These are phyloP conservation scores for Irpex sp. DNA, from an alignment of 1,284 basidiomycete genomes.

Conservation along the genomic window DNA sequence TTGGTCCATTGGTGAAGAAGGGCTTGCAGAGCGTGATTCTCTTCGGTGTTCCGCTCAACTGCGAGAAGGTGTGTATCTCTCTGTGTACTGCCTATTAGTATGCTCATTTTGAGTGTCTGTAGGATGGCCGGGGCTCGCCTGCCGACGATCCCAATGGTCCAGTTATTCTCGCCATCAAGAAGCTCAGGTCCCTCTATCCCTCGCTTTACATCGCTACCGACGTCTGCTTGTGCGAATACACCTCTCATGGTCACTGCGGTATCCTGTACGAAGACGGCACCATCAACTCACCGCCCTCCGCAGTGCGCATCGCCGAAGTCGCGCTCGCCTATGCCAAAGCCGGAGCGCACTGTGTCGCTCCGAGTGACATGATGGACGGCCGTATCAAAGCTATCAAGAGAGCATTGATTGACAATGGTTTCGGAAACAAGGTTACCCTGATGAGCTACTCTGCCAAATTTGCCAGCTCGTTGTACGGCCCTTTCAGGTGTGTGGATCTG, in stretches of 20 bases:
- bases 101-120: slow-evolving; percentile 4
- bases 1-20: slow-evolving; percentile 85
- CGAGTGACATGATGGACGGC: slow-evolving; percentile 99
- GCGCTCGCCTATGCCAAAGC: slow-evolving; percentile 91
- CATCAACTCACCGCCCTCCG: slow-evolving; percentile 75
- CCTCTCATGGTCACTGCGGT: slow-evolving; percentile 97
- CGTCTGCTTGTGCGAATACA: slow-evolving; percentile 99
- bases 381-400: slow-evolving; percentile 89
- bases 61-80: slow-evolving; percentile 65
- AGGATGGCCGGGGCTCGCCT: slow-evolving; percentile 83
- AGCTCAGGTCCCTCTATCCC: slow-evolving; percentile 78
- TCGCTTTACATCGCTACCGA: slow-evolving; percentile 87
- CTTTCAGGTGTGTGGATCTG: slow-evolving; percentile 74
- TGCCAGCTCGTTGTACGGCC: slow-evolving; percentile 94
- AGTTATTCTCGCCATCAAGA: slow-evolving; percentile 88
- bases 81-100: background rate
- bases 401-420: slow-evolving; percentile 76
- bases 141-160: slow-evolving; percentile 92
- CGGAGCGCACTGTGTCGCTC: slow-evolving; percentile 96
- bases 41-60: slow-evolving; percentile 90
- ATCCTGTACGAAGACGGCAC: slow-evolving; percentile 72
- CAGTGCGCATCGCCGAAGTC: slow-evolving; percentile 86
- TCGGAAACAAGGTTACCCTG: slow-evolving; percentile 84
- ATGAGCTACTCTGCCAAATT: slow-evolving; percentile 99
- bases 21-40: slow-evolving; percentile 92